Percentiles rank a stretch among this genome's conserved stretches.
These are phyloP conservation scores for Gonium pectorale DNA, from an alignment of 139 green algal genomes.

Conservation along the genomic window DNA sequence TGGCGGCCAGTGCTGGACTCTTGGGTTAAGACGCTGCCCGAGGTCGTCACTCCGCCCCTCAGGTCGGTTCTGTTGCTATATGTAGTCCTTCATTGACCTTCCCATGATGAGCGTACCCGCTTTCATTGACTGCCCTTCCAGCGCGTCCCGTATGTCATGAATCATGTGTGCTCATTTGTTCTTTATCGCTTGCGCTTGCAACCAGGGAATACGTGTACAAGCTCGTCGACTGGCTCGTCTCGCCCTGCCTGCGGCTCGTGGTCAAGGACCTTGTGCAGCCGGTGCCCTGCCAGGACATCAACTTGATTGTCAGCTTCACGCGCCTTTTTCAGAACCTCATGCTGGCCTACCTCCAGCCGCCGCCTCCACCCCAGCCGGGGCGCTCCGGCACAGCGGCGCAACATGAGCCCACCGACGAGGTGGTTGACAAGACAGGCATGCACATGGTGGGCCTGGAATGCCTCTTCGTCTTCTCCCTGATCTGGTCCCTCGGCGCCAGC, in stretches of 20 bases:
- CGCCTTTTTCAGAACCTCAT: conserved; percentile 55
- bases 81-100: too few relatives aligned
- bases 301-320: conserved; percentile 58
- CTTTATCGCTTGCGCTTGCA: background rate
- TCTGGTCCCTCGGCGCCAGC: conserved; percentile 70
- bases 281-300: conserved; percentile 58
- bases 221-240: conserved; percentile 74
- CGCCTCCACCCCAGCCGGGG: background rate
- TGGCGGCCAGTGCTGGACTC: conserved; percentile 70
- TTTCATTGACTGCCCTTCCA: too few relatives aligned
- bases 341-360: conserved; percentile 36
- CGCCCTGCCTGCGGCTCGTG: conserved; percentile 69
- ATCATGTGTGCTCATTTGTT: too few relatives aligned
- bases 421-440: too few relatives aligned
- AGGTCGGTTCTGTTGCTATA: too few relatives aligned
- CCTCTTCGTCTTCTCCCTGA: conserved; percentile 69
- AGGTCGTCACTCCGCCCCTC: background rate
- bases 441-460: conserved; percentile 49
- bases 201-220: conserved; percentile 52
- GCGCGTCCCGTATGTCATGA: too few relatives aligned
- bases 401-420: too few relatives aligned
- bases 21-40: conserved; percentile 63
- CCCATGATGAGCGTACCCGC: too few relatives aligned
- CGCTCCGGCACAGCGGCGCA: background rate
- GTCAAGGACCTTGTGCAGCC: conserved; percentile 44